Percentiles rank a stretch among this genome's conserved stretches.
phyloP scores from a whole-genome alignment of 768 basidiomycete genomes.

The Pluteus cervinus region DNA sequence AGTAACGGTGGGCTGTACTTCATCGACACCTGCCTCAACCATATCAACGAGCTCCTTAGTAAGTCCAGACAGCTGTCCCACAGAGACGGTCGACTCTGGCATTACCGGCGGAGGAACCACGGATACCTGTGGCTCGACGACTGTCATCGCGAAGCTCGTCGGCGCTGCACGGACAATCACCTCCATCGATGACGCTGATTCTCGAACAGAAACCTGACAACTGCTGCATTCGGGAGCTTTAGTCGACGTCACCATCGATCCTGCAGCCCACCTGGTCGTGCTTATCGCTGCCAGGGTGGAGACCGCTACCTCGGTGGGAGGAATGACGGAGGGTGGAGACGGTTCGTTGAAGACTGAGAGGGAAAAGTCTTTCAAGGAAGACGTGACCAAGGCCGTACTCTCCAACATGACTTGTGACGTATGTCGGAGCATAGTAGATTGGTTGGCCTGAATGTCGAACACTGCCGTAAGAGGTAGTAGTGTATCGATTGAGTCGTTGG shows the following conservation, averaged over 20 bases:
- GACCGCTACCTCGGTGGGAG: slow-evolving; percentile 12
- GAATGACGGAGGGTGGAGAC: slow-evolving; percentile 32
- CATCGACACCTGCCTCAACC: slow-evolving; percentile 34
- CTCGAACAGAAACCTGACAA: slow-evolving; percentile 10
- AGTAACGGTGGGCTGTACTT: no score
- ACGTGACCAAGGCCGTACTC: slow-evolving; percentile 26
- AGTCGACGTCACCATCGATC: no score
- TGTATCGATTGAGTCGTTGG: slow-evolving; percentile 17
- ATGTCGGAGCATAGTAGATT: not conserved
- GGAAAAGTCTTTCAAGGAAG: slow-evolving; percentile 43
- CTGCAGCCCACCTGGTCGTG: slow-evolving; percentile 11
- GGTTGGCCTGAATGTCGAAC: not conserved
- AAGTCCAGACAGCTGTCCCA: slow-evolving; percentile 36
- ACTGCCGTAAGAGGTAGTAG: not conserved
- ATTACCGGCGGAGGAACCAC: slow-evolving; percentile 17
- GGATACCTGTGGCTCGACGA: slow-evolving; percentile 24
- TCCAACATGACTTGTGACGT: not conserved
- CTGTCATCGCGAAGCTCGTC: slow-evolving; percentile 14
- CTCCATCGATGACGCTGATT: slow-evolving; percentile 17
- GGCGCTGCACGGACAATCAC: slow-evolving; percentile 15
- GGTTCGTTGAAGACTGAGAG: slow-evolving; percentile 43
- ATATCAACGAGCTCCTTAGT: slow-evolving; percentile 43
- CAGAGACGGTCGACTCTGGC: slow-evolving; percentile 12
- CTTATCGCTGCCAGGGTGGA: slow-evolving; percentile 13
- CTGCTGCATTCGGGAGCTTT: slow-evolving; percentile 12